phyloP scores from a whole-genome alignment of 805 yeast species.

The Saccharomyces mikatae region DNA sequence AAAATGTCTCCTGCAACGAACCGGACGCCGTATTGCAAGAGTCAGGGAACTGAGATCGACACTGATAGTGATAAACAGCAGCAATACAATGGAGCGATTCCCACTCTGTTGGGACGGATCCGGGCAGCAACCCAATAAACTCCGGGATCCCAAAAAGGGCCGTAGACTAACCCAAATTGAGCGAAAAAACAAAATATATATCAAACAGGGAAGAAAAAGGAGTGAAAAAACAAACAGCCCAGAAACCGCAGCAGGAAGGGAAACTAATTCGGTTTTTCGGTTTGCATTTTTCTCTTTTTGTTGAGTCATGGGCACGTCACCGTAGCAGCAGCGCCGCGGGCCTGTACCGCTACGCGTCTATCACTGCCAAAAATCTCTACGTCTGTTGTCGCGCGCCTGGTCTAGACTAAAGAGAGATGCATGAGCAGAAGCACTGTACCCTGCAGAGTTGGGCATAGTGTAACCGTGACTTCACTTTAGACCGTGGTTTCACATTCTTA shows the following conservation, averaged over 20 bases:
- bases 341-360: not conserved
- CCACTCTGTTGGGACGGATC: not conserved
- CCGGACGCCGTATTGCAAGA: not conserved
- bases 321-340: not conserved
- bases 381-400: not conserved
- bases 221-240: not conserved
- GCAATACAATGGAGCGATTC: not conserved
- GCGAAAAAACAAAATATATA: not conserved
- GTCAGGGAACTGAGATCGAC: not conserved
- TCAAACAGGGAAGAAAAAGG: not conserved
- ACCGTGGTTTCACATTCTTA: not conserved
- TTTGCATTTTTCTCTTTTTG: not conserved
- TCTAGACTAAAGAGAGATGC: not conserved
- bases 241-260: not conserved
- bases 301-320: not conserved
- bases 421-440: not conserved
- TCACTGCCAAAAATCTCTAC: not conserved
- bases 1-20: not conserved
- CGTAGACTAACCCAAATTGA: not conserved
- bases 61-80: not conserved
- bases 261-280: not conserved
- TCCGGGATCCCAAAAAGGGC: not conserved
- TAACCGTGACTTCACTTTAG: not conserved
- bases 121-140: not conserved
- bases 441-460: not conserved